Evolutionary conservation across 441 rosid genomes (phyloP).

Genomic region (Corymbia citriodora): DNA sequence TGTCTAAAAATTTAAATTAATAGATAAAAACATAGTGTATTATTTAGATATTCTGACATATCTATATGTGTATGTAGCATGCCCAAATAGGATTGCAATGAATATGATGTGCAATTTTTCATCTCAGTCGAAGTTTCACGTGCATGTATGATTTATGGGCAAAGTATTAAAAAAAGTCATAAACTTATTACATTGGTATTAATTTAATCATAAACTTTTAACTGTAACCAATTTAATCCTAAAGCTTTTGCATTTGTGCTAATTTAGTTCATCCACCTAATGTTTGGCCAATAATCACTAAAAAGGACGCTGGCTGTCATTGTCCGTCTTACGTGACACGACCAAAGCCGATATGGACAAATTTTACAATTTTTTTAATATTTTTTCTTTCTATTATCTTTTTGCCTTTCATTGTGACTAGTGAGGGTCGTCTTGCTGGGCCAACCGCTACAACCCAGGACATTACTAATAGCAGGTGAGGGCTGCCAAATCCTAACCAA

Average conservation of each 20-base stretch:
- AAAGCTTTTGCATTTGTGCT: no score
- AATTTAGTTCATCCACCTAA: neutral
- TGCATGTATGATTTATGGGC: neutral
- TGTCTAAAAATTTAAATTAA: no score
- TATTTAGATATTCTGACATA: neutral
- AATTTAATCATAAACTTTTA: no score
- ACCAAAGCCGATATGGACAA: neutral
- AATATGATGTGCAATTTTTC: neutral
- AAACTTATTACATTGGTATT: no score
- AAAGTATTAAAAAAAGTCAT: no score
- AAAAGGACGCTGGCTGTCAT: neutral
- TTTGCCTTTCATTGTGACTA: neutral
- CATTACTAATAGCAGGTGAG: neutral
- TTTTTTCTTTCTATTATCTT: no score
- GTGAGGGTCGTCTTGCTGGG: neutral
- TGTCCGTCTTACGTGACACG: neutral
- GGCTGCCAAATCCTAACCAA: neutral
- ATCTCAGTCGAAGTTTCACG: neutral
- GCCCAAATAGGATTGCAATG: neutral
- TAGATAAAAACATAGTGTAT: rapidly evolving
- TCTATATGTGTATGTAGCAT: neutral
- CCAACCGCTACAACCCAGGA: neutral
- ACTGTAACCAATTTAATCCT: rapidly evolving
- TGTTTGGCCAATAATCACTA: neutral
- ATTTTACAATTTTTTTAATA: rapidly evolving